These are phyloP conservation scores for Geosmithia putterillii DNA, from an alignment of 2,329 filamentous ascomycete species.

Conservation along the genomic window DNA sequence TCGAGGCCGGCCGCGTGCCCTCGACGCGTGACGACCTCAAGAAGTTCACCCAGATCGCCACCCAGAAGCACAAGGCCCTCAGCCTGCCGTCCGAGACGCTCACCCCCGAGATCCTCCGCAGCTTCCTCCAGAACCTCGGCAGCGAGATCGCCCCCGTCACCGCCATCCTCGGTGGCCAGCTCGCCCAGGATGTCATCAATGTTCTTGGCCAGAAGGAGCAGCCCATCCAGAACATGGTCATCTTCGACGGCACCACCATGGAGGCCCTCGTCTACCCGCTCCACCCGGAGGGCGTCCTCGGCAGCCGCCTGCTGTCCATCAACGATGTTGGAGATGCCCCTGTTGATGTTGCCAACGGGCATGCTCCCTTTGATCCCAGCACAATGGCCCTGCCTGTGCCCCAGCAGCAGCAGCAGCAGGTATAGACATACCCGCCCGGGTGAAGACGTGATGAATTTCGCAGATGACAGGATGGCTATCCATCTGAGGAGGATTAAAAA, in stretches of 20 bases:
- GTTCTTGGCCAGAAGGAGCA: constrained; percentile 84
- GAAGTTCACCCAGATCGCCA: constrained; percentile 66
- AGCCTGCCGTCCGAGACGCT: constrained; percentile 57
- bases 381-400: not conserved
- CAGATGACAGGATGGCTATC: no score
- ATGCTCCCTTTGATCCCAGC: not conserved
- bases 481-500: no score
- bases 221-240: constrained; percentile 86
- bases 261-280: constrained; percentile 71
- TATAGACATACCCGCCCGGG: no score
- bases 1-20: constrained; percentile 40
- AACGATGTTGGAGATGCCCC: constrained; percentile 11
- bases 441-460: no score
- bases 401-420: not conserved
- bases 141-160: constrained; percentile 78
- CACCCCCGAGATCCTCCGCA: constrained; percentile 60
- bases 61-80: constrained; percentile 64
- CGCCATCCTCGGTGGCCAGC: constrained; percentile 77
- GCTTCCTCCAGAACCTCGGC: constrained; percentile 77
- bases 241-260: constrained; percentile 79
- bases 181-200: constrained; percentile 96
- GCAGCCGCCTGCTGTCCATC: constrained; percentile 27
- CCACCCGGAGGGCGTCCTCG: constrained; percentile 53
- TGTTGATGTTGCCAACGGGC: not conserved
- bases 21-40: constrained; percentile 54